phyloP scores from a whole-genome alignment of 495 filamentous ascomycete genomes.

The Ascodesmis nigricans region DNA sequence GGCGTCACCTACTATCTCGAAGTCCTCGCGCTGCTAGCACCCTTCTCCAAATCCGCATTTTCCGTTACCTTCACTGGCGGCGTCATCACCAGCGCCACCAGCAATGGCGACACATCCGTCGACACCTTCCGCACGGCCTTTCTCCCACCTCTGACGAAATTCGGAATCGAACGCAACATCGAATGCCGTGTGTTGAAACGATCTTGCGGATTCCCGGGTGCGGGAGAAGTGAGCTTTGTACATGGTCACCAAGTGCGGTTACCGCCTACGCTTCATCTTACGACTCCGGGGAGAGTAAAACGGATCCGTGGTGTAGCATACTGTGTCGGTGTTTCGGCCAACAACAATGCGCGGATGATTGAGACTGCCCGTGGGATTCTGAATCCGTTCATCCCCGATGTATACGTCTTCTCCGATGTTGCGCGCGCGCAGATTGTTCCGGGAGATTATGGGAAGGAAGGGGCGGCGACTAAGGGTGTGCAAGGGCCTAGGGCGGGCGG shows the following conservation, averaged over 20 bases:
- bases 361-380: conserved; percentile 68
- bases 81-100: conserved; percentile 73
- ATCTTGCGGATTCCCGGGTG: conserved; percentile 72
- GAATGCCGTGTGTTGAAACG: conserved; percentile 65
- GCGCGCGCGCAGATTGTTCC: conserved; percentile 29
- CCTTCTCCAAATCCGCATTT: conserved; percentile 73
- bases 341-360: conserved; percentile 91
- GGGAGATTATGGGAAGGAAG: conserved; percentile 42
- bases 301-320: conserved; percentile 82
- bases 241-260: conserved; percentile 65
- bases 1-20: conserved; percentile 85
- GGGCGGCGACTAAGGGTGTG: conserved; percentile 37
- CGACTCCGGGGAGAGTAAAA: conserved; percentile 65
- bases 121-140: conserved; percentile 88
- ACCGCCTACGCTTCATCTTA: conserved; percentile 85
- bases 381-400: conserved; percentile 65
- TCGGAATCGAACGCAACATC: conserved; percentile 65
- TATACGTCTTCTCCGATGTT: conserved; percentile 63
- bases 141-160: conserved; percentile 68
- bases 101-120: conserved; percentile 46
- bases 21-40: conserved; percentile 70
- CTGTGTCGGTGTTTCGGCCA: conserved; percentile 65
- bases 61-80: conserved; percentile 79
- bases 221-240: conserved; percentile 67
- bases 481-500: conserved; percentile 31